These are phyloP conservation scores for Helianthus tuberosus DNA, from an alignment of 129 eudicot species.

Conservation along the genomic window DNA sequence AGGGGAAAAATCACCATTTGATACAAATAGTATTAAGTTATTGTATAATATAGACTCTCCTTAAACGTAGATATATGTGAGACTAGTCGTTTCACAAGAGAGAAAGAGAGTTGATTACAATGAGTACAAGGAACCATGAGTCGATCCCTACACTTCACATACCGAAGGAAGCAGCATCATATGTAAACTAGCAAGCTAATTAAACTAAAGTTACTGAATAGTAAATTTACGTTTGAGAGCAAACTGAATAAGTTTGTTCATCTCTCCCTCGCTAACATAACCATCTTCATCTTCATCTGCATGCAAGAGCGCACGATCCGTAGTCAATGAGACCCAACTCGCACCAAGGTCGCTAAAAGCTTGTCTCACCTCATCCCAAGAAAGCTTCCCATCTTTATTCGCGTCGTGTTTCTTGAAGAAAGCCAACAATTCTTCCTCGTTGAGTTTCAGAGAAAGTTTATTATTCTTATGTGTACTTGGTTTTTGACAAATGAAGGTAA, in stretches of 20 bases:
- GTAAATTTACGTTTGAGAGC: conserved; percentile 22
- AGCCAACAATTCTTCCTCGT: conserved; percentile 15
- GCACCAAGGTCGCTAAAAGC: conserved; percentile 31
- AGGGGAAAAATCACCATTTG: too few relatives aligned
- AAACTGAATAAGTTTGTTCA: conserved; percentile 28
- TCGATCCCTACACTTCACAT: background rate
- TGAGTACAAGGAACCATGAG: background rate
- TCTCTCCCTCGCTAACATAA: conserved; percentile 16
- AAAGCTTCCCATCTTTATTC: conserved; percentile 29
- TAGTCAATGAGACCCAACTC: conserved; percentile 17
- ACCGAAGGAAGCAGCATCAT: background rate
- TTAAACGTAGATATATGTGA: background rate
- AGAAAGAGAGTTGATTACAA: background rate
- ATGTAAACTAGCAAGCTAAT: background rate
- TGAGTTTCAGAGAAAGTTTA: conserved; percentile 14
- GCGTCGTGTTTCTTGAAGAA: conserved; percentile 29
- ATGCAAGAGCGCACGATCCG: conserved; percentile 28
- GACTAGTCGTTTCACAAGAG: background rate
- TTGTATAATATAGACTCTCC: background rate
- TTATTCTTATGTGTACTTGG: background rate
- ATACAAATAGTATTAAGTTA: too few relatives aligned
- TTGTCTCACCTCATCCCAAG: conserved; percentile 29
- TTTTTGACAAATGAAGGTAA: background rate
- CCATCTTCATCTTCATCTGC: conserved; percentile 33
- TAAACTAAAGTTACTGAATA: background rate